A percentile compares a stretch with the other conserved stretches of the same genome.
Evolutionary conservation across 495 filamentous ascomycete species (phyloP).

Genomic region (Penicillium herquei): DNA sequence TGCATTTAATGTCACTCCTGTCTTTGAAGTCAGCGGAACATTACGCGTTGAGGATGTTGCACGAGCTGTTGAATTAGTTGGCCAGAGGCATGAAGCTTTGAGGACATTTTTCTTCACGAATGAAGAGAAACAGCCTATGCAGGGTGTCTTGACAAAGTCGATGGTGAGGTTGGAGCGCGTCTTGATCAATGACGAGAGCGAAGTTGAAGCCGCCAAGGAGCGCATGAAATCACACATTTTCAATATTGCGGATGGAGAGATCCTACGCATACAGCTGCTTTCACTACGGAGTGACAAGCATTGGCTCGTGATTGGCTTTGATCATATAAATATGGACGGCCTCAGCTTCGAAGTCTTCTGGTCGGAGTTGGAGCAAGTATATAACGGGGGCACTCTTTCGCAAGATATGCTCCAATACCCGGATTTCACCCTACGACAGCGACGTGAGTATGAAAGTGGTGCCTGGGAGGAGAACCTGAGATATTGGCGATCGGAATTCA

Average conservation of each 20-base stretch:
- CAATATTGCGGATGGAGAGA: slow-evolving; percentile 31
- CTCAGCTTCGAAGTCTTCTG: slow-evolving; percentile 36
- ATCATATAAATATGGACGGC: slow-evolving; percentile 53
- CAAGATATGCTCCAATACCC: slow-evolving; percentile 19
- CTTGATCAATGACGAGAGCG: slow-evolving; percentile 7
- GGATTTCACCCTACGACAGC: slow-evolving; percentile 26
- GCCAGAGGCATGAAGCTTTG: slow-evolving; percentile 41
- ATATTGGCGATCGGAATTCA: slow-evolving; percentile 38
- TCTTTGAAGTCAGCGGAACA: slow-evolving; percentile 17
- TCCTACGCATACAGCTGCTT: slow-evolving; percentile 27
- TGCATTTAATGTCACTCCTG: slow-evolving; percentile 19
- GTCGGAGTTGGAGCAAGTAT: slow-evolving; percentile 38
- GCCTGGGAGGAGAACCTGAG: slow-evolving; percentile 18
- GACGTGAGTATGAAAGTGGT: slow-evolving; percentile 15
- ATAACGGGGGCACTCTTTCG: slow-evolving; percentile 22
- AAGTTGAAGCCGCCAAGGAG: slow-evolving; percentile 10
- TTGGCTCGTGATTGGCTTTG: slow-evolving; percentile 34
- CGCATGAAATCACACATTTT: slow-evolving; percentile 24
- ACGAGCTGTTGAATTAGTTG: slow-evolving; percentile 29
- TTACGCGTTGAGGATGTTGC: slow-evolving; percentile 22
- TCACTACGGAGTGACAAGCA: slow-evolving; percentile 12
- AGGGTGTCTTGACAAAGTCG: slow-evolving; percentile 20
- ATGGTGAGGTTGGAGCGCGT: slow-evolving; percentile 16
- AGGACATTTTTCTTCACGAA: slow-evolving; percentile 40
- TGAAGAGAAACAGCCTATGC: slow-evolving; percentile 14